Base-by-base conservation (phyloP, 257 asterid genomes). In the Leptodermis oblonga region DNA sequence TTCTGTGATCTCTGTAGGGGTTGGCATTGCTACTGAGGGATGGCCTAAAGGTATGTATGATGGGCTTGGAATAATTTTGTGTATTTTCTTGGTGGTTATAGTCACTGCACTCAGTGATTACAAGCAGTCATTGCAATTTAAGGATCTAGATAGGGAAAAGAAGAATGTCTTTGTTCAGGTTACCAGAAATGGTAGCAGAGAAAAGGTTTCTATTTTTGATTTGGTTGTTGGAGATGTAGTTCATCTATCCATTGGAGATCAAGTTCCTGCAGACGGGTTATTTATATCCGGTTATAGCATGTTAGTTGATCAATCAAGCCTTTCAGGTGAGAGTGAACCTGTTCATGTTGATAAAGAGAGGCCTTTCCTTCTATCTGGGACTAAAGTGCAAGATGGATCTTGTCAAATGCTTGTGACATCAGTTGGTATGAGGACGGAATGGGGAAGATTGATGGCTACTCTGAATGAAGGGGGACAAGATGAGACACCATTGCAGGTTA, bases 391-490 rank as follows among this genome's bases (percentile, higher is more conserved):
- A 74, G 90, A 91, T 63, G 98, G 99, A n/a, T 85, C 89, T 3
- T 96, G 82, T 71, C 89, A 84, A 76, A 91, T 94, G 99, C 78
- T 94, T 70, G 96, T 94, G 69, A 91, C 95, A 45, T 87, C 96
- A 33, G 99, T 89, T 76, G 96, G 99, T 20, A 91, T 94, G 99
- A 87, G 93, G 79, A 91, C 99, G 36, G 98, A 91, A 82, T 91
- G 99, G 99, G 99, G 97, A 65, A 91, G 88, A 78, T 70, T 94
- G 79, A 87, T 91, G 99, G 95, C 86, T 74, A 94, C 97, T 65
- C 71, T 94, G 23, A 88, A 88, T 18, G 96, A 89, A 70, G 92
- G 95, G 3, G 98, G 97, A 65, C 96, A 91, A 71, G 99, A 91
- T 20, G 99, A 94, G 86, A 91, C 99, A 53, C 99, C 98, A 2